These are phyloP conservation scores for Evansstolkia leycettana DNA, from an alignment of 495 filamentous ascomycete genomes.

Conservation along the genomic window DNA sequence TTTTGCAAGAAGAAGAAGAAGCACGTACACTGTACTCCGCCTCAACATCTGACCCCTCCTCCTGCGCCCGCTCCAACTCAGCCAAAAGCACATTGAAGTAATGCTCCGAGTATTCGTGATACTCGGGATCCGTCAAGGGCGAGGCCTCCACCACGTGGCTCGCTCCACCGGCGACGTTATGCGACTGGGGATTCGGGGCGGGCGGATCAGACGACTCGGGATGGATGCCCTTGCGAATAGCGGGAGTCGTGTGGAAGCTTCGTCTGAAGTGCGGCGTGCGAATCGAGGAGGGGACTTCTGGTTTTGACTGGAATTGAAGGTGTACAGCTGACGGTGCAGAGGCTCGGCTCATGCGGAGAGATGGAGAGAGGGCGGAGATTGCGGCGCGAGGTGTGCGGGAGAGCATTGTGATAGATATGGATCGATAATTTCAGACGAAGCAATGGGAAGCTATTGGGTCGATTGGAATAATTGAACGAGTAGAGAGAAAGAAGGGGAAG, in stretches of 20 bases:
- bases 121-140: slow-evolving; percentile 26
- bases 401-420: slow-evolving; percentile 27
- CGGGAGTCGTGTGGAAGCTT: slow-evolving; percentile 19
- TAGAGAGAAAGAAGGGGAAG: neutral
- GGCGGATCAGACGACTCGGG: slow-evolving; percentile 28
- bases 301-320: neutral
- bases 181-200: slow-evolving; percentile 23
- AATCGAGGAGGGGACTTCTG: slow-evolving; percentile 3
- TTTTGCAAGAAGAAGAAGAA: neutral
- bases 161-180: slow-evolving; percentile 19
- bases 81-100: slow-evolving; percentile 36
- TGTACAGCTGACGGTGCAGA: slow-evolving; percentile 5
- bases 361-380: slow-evolving; percentile 11
- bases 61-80: slow-evolving; percentile 32
- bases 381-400: slow-evolving; percentile 20
- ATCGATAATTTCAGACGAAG: too few relatives aligned
- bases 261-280: slow-evolving; percentile 4
- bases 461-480: neutral
- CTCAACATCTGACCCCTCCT: slow-evolving; percentile 37
- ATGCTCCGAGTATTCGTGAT: slow-evolving; percentile 36
- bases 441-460: too few relatives aligned
- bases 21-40: slow-evolving; percentile 42
- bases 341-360: slow-evolving; percentile 14
- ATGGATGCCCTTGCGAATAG: slow-evolving; percentile 27
- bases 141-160: slow-evolving; percentile 29